Evolutionary conservation across 1,284 basidiomycete genomes (phyloP), one percentile per base, ranked within the genome.

Genomic region (Papiliotrema terrestris): DNA sequence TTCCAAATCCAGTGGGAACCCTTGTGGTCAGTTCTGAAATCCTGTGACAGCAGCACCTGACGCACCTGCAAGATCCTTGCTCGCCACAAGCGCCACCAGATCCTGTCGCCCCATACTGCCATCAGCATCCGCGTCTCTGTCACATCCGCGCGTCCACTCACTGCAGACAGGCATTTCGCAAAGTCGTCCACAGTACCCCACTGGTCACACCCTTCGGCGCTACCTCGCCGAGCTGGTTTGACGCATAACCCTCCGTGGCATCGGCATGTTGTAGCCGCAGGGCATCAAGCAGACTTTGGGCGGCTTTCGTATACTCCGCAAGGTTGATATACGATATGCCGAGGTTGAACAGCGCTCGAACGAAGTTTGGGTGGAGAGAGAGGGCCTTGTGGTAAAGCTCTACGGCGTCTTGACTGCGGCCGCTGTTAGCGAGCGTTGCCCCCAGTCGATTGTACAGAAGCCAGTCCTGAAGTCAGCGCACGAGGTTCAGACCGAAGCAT

Each of bases 381-480:
- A 98, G 80, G 2, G 95, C 96, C 49, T 84, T 84, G 69, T 88
- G 84, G 75, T 98, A 98, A 75, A 91, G 97, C 61, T 87, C 80
- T 17, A 97, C 81, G 9, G 96, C 94, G 59, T 91, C 86, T 42
- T 84, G 84, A 19, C 90, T 84, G 49, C 83, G 82, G 0, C 95
- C 94, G 63, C 84, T 88, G 73, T 98, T 98, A 45, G 93, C 93
- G 71, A 97, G 85, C 1, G 94, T 98, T 17, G 95, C 95, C 15
- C 95, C 95, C 91, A 97, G 70, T 99, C 95, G 89, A 93, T 60
- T 25, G 14, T 54, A n/a, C 39, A 41, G 15, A 8, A 17, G 20
- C 39, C 17, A 41, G 17, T 20, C 39, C 15, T 41, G 17, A 8
- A 25, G 45, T 56, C 54, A 51, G 45, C 49, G 36, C 49, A 49